Evolutionary conservation across 2,329 filamentous ascomycete species (phyloP).

Genomic region (Mollisia scopiformis): DNA sequence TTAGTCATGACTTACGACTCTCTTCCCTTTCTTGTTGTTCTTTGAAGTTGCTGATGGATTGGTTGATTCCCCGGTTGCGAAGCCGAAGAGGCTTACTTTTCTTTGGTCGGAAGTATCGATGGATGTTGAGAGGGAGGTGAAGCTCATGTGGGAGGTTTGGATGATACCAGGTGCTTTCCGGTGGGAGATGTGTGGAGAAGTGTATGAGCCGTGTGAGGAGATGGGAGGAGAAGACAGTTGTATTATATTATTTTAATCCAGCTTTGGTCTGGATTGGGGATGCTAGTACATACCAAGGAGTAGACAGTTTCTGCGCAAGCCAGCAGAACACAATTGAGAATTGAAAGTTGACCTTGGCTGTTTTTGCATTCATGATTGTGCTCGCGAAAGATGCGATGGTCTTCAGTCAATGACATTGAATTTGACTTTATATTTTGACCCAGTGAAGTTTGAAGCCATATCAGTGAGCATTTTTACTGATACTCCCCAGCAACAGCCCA

Average conservation of each 20-base stretch:
- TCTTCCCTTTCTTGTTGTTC: slow-evolving; percentile 12
- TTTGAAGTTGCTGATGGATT: slow-evolving; percentile 7
- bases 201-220: background rate
- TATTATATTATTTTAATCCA: slow-evolving; percentile 7
- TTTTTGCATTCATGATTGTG: background rate
- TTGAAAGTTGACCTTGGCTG: slow-evolving; percentile 1
- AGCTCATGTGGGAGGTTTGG: background rate
- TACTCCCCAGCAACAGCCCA: too few species aligned
- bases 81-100: background rate
- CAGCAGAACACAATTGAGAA: background rate
- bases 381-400: background rate
- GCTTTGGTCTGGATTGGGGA: background rate
- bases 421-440: too few species aligned
- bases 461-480: too few species aligned
- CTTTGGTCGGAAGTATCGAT: background rate
- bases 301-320: slow-evolving; percentile 1
- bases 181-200: too few species aligned
- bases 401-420: too few species aligned
- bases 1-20: slow-evolving; percentile 21
- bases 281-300: slow-evolving; percentile 2
- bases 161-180: background rate
- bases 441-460: too few species aligned
- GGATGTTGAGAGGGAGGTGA: background rate
- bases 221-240: background rate
- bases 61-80: slow-evolving; percentile 18